These are phyloP conservation scores for Colletotrichum sp. DNA, from an alignment of 2,329 filamentous ascomycete species.

Conservation along the genomic window DNA sequence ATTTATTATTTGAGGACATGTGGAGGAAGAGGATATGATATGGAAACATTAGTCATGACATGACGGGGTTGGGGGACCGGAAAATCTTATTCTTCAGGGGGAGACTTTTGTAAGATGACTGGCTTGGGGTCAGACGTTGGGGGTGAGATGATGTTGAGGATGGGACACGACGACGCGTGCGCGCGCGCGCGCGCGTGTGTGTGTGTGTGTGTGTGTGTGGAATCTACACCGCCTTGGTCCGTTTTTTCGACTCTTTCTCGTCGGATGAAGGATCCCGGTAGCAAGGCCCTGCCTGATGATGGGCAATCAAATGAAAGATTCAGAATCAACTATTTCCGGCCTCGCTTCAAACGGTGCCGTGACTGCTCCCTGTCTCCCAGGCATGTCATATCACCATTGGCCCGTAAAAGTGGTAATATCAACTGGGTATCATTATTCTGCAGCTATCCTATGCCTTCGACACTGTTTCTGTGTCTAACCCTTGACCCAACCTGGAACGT, in stretches of 20 bases:
- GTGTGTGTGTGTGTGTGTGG: background rate
- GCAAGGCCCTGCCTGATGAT: background rate
- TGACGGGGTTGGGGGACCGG: background rate
- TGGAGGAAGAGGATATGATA: slow-evolving; percentile 9
- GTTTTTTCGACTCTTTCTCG: background rate
- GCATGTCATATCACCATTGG: background rate
- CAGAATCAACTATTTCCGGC: background rate
- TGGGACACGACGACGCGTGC: background rate
- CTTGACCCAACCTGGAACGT: slow-evolving; percentile 79
- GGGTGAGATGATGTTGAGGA: background rate
- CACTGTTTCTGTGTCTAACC: slow-evolving; percentile 26
- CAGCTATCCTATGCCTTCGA: background rate
- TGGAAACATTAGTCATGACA: slow-evolving; percentile 17
- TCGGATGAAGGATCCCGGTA: background rate
- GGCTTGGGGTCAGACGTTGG: background rate
- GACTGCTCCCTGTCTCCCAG: background rate
- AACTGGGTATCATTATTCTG: slow-evolving; percentile 17
- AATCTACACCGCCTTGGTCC: background rate
- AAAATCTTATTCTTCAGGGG: slow-evolving; percentile 5
- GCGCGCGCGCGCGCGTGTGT: too few species aligned
- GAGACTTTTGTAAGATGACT: background rate
- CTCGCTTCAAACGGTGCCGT: background rate
- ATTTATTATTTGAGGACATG: slow-evolving; percentile 1
- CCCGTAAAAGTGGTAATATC: background rate
- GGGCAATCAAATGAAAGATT: background rate